Conservation (phyloP, 352 stramenopile species). For the Detonula confervacea region DNA sequence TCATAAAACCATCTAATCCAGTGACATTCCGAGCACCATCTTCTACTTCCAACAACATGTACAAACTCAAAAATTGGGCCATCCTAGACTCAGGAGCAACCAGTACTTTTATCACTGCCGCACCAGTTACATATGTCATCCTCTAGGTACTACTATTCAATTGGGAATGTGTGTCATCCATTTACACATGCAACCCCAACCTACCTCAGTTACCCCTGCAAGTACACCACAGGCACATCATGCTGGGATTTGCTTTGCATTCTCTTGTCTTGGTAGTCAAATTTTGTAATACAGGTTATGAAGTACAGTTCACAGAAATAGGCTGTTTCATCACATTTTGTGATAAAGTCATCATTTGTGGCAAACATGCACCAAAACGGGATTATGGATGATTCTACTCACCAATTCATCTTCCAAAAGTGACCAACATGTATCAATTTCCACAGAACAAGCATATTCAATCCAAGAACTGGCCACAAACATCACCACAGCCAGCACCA, state of each 20-base stretch:
- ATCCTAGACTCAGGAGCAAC: constrained; percentile 16
- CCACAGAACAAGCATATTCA: not conserved
- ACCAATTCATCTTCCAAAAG: not conserved
- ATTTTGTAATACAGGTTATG: constrained; percentile 22
- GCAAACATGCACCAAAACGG: not conserved
- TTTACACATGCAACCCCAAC: constrained; percentile 26
- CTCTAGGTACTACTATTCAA: constrained; percentile 10
- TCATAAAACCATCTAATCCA: too few relatives aligned
- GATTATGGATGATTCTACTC: constrained; percentile 17
- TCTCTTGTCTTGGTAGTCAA: constrained; percentile 15
- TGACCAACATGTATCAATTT: not conserved
- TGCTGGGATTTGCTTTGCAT: constrained; percentile 10
- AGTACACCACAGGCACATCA: constrained; percentile 11
- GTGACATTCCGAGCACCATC: too few relatives aligned
- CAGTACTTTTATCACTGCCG: constrained; percentile 20
- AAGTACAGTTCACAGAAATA: constrained; percentile 10
- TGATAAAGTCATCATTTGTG: not conserved
- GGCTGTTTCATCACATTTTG: constrained; percentile 6
- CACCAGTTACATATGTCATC: constrained; percentile 15
- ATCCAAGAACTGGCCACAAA: not conserved
- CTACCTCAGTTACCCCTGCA: not conserved
- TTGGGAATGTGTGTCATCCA: constrained; percentile 12
- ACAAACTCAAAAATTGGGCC: not conserved
- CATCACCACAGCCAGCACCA: not conserved
- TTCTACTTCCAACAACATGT: too few relatives aligned